A percentile compares a stretch with the other conserved stretches of the same genome.
Conservation (phyloP, 2,329 filamentous ascomycete species). For the Elsinoe arachidis region DNA sequence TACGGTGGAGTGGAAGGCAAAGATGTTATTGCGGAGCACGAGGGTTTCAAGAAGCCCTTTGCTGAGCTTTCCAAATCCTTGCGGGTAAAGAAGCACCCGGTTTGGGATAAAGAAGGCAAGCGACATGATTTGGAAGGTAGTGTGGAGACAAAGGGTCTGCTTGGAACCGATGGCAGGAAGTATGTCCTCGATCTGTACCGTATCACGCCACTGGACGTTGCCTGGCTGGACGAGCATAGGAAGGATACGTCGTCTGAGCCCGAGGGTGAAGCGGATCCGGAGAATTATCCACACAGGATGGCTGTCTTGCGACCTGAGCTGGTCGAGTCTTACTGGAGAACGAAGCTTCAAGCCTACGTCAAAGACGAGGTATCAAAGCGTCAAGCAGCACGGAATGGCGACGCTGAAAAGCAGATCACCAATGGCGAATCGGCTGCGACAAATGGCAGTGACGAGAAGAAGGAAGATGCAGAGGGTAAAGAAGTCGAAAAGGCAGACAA, state of each 20-base stretch:
- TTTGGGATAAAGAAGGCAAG: slow-evolving; percentile 95
- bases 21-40: slow-evolving; percentile 84
- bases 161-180: slow-evolving; percentile 92
- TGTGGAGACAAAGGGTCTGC: slow-evolving; percentile 94
- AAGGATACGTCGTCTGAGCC: slow-evolving; percentile 27
- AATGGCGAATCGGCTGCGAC: slow-evolving; percentile 24
- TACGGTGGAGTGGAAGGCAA: slow-evolving; percentile 97
- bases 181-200: slow-evolving; percentile 97
- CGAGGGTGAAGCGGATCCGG: slow-evolving; percentile 33
- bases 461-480: slow-evolving; percentile 21
- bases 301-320: slow-evolving; percentile 85
- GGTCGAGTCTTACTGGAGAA: slow-evolving; percentile 74
- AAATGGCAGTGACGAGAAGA: slow-evolving; percentile 15
- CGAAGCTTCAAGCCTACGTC: slow-evolving; percentile 83
- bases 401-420: slow-evolving; percentile 26
- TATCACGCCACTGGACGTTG: slow-evolving; percentile 81
- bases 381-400: slow-evolving; percentile 30
- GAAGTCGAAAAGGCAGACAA: slow-evolving; percentile 18
- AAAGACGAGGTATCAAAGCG: slow-evolving; percentile 65
- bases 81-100: slow-evolving; percentile 85
- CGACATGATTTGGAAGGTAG: slow-evolving; percentile 88
- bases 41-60: slow-evolving; percentile 75
- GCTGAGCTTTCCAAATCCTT: slow-evolving; percentile 84
- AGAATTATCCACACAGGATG: slow-evolving; percentile 87
- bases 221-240: slow-evolving; percentile 76